Conservation (phyloP, 73 alveolate species). For the Diophrys sp. region DNA sequence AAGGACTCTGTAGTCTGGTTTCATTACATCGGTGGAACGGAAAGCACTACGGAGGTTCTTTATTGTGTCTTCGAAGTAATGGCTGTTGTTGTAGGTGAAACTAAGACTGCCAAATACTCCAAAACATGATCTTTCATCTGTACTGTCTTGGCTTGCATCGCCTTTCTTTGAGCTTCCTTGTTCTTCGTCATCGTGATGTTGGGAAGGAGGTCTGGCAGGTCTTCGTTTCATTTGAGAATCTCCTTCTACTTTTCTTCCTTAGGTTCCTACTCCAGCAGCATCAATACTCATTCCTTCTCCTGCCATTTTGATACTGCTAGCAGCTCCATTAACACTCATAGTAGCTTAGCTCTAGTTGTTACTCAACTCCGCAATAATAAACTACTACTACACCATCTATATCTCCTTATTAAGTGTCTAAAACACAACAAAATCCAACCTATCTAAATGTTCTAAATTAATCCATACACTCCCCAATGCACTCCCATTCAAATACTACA, state of each 20-base stretch:
- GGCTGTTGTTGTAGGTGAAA: neutral
- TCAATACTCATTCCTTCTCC: too few species aligned
- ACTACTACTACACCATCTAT: conserved; percentile 38
- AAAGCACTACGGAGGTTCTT: conserved; percentile 6
- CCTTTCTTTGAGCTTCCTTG: conserved; percentile 4
- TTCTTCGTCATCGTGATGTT: neutral
- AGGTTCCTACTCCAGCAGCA: too few species aligned
- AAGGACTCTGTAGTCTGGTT: neutral
- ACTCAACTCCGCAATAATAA: conserved; percentile 18
- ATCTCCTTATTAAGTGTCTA: conserved; percentile 29
- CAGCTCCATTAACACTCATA: too few species aligned
- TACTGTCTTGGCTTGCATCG: neutral
- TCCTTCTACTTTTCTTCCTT: too few species aligned
- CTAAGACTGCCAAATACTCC: conserved; percentile 11
- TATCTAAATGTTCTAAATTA: conserved; percentile 19
- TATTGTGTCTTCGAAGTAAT: neutral
- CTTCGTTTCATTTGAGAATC: too few species aligned
- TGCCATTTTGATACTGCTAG: too few species aligned
- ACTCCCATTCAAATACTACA: conserved; percentile 31
- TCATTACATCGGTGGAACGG: neutral
- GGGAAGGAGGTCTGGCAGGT: neutral
- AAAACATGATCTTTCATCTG: neutral
- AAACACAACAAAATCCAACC: conserved; percentile 9
- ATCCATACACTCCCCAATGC: conserved; percentile 33
- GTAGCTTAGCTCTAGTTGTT: neutral